These are phyloP conservation scores for Colletotrichum gigasporum DNA, from an alignment of 2,329 filamentous ascomycete species.

Conservation along the genomic window DNA sequence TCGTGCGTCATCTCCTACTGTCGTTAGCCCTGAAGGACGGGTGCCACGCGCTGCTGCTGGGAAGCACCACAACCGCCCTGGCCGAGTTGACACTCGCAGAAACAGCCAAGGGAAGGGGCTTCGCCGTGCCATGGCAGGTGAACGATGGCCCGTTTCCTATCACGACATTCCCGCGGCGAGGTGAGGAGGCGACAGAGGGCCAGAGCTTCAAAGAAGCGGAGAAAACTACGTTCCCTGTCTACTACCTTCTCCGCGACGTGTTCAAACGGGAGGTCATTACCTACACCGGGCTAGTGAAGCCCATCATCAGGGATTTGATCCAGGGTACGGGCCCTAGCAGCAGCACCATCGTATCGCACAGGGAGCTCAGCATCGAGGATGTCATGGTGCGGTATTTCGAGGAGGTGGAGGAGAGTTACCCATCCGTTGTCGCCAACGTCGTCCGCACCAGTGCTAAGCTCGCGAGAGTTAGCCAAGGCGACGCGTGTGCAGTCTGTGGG, in stretches of 20 bases:
- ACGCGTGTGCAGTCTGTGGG: slow-evolving; percentile 74
- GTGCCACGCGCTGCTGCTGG: slow-evolving; percentile 81
- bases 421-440: slow-evolving; percentile 93
- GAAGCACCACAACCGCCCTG: slow-evolving; percentile 86
- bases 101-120: slow-evolving; percentile 91
- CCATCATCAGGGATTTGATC: slow-evolving; percentile 61
- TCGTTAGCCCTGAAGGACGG: slow-evolving; percentile 65
- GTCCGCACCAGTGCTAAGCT: slow-evolving; percentile 91
- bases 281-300: slow-evolving; percentile 66
- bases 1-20: slow-evolving; percentile 78
- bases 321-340: slow-evolving; percentile 37
- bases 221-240: slow-evolving; percentile 55
- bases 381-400: slow-evolving; percentile 91
- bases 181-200: neutral
- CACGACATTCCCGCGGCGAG: slow-evolving; percentile 15
- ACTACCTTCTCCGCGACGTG: slow-evolving; percentile 86
- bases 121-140: slow-evolving; percentile 82
- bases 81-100: slow-evolving; percentile 87
- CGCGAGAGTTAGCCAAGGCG: slow-evolving; percentile 52
- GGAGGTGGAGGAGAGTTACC: slow-evolving; percentile 85
- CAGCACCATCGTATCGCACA: slow-evolving; percentile 67
- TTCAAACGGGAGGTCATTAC: slow-evolving; percentile 81
- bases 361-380: slow-evolving; percentile 88
- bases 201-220: neutral
- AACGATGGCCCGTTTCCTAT: slow-evolving; percentile 71